These are phyloP conservation scores for Globisporangium yorkense DNA, from an alignment of 352 stramenopile species.

Conservation along the genomic window DNA sequence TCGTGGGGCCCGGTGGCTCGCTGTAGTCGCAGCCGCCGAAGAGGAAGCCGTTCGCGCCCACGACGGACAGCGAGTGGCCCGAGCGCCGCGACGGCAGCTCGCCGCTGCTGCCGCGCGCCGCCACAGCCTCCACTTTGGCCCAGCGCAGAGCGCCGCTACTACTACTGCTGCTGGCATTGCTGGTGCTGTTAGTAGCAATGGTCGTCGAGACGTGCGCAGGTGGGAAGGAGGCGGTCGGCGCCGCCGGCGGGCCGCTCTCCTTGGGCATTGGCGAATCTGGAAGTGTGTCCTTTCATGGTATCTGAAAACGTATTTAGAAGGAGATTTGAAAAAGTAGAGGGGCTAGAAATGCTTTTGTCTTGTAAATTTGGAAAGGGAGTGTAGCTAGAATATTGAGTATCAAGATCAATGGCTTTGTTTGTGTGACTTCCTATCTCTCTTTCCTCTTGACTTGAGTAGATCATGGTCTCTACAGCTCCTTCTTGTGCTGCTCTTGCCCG, in stretches of 20 bases:
- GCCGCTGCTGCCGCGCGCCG: conserved; percentile 60
- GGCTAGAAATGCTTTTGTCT: no score
- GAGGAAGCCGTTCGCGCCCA: conserved; percentile 87
- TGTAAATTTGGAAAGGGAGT: no score
- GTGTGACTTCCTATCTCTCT: no score
- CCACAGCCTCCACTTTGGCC: conserved; percentile 43
- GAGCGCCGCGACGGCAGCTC: conserved; percentile 88
- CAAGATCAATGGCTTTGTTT: no score
- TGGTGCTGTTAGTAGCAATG: conserved; percentile 1
- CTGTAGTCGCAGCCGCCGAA: conserved; percentile 91
- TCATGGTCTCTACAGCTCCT: conserved; percentile 5
- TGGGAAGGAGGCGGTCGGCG: background rate
- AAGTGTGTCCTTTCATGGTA: no score
- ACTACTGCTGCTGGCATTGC: background rate
- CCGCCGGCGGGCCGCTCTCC: background rate
- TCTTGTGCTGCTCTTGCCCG: conserved; percentile 78
- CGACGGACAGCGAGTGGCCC: conserved; percentile 90
- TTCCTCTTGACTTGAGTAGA: no score
- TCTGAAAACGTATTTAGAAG: no score
- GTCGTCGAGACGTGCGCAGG: background rate
- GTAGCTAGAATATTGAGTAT: no score
- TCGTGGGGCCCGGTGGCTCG: conserved; percentile 87
- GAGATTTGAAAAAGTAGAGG: no score
- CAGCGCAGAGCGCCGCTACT: conserved; percentile 33
- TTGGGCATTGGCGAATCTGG: background rate